phyloP scores from a whole-genome alignment of 352 stramenopile genomes.

The Pythium brachiatum region DNA sequence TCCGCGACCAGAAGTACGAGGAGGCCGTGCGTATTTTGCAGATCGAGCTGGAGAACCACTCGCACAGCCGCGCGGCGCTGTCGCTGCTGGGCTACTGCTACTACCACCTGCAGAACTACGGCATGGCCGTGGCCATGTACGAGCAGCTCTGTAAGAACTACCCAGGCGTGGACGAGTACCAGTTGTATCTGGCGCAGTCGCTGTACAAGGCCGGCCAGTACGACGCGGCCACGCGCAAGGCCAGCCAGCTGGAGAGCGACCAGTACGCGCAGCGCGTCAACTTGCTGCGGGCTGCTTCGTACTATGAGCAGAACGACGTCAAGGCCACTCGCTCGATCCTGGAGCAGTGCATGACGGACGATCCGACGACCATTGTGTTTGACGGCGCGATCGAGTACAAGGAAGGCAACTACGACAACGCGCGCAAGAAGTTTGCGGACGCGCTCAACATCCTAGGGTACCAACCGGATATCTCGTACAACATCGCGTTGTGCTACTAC shows the following conservation, averaged over 20 bases:
- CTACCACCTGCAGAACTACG: slow-evolving; percentile 95
- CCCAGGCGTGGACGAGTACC: slow-evolving; percentile 95
- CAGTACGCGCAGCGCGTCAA: slow-evolving; percentile 86
- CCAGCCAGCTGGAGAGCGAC: slow-evolving; percentile 79
- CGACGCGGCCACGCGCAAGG: slow-evolving; percentile 72
- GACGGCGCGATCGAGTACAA: slow-evolving; percentile 85
- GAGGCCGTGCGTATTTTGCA: slow-evolving; percentile 92
- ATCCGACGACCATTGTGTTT: slow-evolving; percentile 90
- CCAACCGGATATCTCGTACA: slow-evolving; percentile 92
- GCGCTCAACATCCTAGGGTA: slow-evolving; percentile 93
- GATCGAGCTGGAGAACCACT: slow-evolving; percentile 92
- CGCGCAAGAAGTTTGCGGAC: slow-evolving; percentile 90
- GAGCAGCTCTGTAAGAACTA: slow-evolving; percentile 93
- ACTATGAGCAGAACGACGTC: slow-evolving; percentile 96
- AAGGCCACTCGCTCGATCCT: slow-evolving; percentile 88
- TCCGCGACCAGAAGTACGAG: slow-evolving; percentile 93
- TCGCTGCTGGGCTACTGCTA: slow-evolving; percentile 97
- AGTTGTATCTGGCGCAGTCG: slow-evolving; percentile 94
- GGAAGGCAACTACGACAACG: slow-evolving; percentile 86
- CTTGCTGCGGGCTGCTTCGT: slow-evolving; percentile 88
- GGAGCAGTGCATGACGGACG: slow-evolving; percentile 90
- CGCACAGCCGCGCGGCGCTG: slow-evolving; percentile 88
- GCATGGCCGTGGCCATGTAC: slow-evolving; percentile 90
- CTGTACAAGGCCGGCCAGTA: slow-evolving; percentile 91
- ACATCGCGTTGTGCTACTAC: slow-evolving; percentile 95